Evolutionary conservation across 73 alveolate species (phyloP).

Genomic region (Paramecium tetraurelia): DNA sequence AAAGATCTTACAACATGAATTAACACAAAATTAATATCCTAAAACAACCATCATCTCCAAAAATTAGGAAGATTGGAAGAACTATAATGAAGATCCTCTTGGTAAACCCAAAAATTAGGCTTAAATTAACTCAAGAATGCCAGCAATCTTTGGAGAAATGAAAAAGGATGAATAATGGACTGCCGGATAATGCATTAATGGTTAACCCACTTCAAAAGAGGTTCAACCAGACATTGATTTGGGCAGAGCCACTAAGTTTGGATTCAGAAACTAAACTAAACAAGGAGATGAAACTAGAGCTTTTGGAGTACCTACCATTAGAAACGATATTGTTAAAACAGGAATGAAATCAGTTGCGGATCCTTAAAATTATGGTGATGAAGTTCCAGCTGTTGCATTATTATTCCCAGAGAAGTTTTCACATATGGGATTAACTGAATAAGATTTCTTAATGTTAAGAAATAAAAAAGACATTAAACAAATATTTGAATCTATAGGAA

Average conservation of each 20-base stretch:
- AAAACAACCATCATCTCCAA: slow-evolving; percentile 49
- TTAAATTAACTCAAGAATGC: slow-evolving; percentile 58
- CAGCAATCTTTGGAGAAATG: slow-evolving; percentile 4
- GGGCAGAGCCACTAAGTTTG: slow-evolving; percentile 57
- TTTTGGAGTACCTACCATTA: slow-evolving; percentile 63
- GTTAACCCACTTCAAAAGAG: slow-evolving; percentile 54
- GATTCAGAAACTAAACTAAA: slow-evolving; percentile 52
- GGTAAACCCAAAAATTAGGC: slow-evolving; percentile 61
- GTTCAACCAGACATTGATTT: slow-evolving; percentile 59
- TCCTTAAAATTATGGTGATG: slow-evolving; percentile 66
- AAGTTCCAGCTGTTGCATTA: slow-evolving; percentile 62
- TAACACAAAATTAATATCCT: slow-evolving; percentile 49
- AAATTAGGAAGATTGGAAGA: slow-evolving; percentile 60
- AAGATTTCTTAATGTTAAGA: slow-evolving; percentile 54
- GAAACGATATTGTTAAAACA: slow-evolving; percentile 50
- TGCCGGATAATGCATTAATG: slow-evolving; percentile 57
- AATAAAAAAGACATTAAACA: slow-evolving; percentile 50
- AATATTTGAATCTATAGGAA: slow-evolving; percentile 60
- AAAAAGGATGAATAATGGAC: slow-evolving; percentile 45
- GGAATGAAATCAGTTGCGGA: slow-evolving; percentile 61
- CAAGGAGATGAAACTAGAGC: slow-evolving; percentile 64
- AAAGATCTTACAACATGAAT: slow-evolving; percentile 37
- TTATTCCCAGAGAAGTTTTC: slow-evolving; percentile 54
- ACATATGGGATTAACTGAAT: slow-evolving; percentile 54
- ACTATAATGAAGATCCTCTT: slow-evolving; percentile 57